phyloP scores from a whole-genome alignment of 23 red algal genomes.

The Pyropia haitanensis region DNA sequence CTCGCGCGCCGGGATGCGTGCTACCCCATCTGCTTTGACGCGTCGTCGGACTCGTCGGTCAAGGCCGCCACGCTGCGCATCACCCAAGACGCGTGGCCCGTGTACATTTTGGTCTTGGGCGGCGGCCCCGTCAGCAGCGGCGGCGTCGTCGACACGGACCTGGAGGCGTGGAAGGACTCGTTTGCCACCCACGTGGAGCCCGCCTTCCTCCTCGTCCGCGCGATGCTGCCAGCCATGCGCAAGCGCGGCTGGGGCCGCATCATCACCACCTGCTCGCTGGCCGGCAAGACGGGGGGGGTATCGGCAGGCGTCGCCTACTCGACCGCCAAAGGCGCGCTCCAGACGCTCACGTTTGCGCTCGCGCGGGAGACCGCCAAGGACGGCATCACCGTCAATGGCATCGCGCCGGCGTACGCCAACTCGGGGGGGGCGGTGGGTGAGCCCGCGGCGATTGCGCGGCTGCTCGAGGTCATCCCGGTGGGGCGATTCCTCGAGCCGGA shows the following conservation, averaged over 20 bases:
- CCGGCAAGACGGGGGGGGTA: constrained; percentile 89
- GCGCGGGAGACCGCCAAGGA: constrained; percentile 86
- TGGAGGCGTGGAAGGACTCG: constrained; percentile 73
- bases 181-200: constrained; percentile 92
- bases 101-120: constrained; percentile 86
- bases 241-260: constrained; percentile 85
- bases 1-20: constrained; percentile 45
- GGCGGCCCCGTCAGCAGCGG: constrained; percentile 56
- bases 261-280: constrained; percentile 93
- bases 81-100: constrained; percentile 56
- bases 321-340: constrained; percentile 89
- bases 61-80: constrained; percentile 64
- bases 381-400: constrained; percentile 91
- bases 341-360: constrained; percentile 89
- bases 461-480: constrained; percentile 88
- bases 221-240: constrained; percentile 77
- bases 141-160: constrained; percentile 32
- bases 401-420: constrained; percentile 80
- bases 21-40: constrained; percentile 97
- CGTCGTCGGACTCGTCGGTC: constrained; percentile 54
- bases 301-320: constrained; percentile 88
- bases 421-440: constrained; percentile 64
- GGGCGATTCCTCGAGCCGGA: constrained; percentile 92
- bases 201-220: constrained; percentile 74
- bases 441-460: constrained; percentile 78